phyloP scores from a whole-genome alignment of 257 asterid species.

The Nicotiana tomentosiformis region DNA sequence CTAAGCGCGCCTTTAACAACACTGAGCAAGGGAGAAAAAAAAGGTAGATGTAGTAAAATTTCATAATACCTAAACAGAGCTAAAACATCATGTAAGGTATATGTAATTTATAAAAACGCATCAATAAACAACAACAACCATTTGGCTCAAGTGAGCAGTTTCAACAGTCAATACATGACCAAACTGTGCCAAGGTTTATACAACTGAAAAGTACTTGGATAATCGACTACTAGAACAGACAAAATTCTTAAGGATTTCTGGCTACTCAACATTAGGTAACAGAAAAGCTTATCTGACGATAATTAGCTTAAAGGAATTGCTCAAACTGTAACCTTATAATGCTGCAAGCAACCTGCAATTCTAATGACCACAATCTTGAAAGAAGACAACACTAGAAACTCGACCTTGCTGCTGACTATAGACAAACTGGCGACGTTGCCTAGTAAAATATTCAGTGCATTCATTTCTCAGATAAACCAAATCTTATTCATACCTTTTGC shows the following conservation, averaged over 20 bases:
- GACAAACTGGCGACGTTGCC: slow-evolving; percentile 16
- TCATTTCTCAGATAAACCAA: slow-evolving; percentile 13
- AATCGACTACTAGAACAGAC: slow-evolving; percentile 14
- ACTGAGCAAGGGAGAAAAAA: neutral
- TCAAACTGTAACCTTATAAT: slow-evolving; percentile 9
- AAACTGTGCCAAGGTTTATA: neutral
- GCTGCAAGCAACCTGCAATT: slow-evolving; percentile 11
- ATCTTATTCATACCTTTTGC: slow-evolving; percentile 18
- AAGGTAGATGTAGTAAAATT: neutral
- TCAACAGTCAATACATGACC: slow-evolving; percentile 14
- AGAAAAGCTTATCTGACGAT: slow-evolving; percentile 15
- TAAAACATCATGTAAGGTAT: slow-evolving; percentile 6
- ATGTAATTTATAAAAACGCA: slow-evolving; percentile 7
- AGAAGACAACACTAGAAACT: slow-evolving; percentile 17
- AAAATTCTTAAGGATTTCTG: slow-evolving; percentile 17
- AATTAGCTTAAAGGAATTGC: slow-evolving; percentile 10
- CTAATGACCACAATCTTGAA: slow-evolving; percentile 20
- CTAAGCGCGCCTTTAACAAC: neutral
- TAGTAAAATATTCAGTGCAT: slow-evolving; percentile 11
- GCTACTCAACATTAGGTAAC: slow-evolving; percentile 7
- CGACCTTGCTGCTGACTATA: slow-evolving; percentile 23
- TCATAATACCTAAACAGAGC: neutral
- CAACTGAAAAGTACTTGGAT: slow-evolving; percentile 21
- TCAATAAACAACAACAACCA: slow-evolving; percentile 6
- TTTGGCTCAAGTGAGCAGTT: slow-evolving; percentile 6